Evolutionary conservation across 495 filamentous ascomycete genomes (phyloP).

Genomic region (Thozetella sp.): DNA sequence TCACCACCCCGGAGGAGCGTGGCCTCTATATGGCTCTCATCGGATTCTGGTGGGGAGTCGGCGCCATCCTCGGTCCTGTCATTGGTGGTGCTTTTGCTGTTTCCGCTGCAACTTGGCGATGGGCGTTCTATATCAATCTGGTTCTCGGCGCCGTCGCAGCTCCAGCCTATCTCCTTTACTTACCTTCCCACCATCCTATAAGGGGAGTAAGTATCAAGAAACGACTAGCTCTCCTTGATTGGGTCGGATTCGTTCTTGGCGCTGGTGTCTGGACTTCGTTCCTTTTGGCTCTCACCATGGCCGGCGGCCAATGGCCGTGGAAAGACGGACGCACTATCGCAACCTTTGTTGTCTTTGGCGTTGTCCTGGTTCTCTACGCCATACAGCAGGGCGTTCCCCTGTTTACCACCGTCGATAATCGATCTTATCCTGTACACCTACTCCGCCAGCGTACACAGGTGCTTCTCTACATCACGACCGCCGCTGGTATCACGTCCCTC

Average conservation of each 20-base stretch:
- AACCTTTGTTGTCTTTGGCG: conserved; percentile 49
- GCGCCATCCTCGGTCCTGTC: conserved; percentile 55
- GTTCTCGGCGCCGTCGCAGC: conserved; percentile 50
- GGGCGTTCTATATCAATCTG: conserved; percentile 72
- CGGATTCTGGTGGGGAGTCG: conserved; percentile 47
- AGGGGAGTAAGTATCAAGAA: conserved; percentile 29
- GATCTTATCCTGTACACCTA: conserved; percentile 58
- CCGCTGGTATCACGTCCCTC: conserved; percentile 28
- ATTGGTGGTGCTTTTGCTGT: conserved; percentile 61
- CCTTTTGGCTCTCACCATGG: conserved; percentile 57
- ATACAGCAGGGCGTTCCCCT: conserved; percentile 54
- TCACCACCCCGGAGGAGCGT: conserved; percentile 42
- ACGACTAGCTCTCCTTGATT: conserved; percentile 43
- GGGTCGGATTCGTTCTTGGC: conserved; percentile 43
- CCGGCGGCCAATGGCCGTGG: conserved; percentile 57
- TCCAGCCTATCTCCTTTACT: conserved; percentile 57
- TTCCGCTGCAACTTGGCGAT: conserved; percentile 35
- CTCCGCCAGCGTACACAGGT: conserved; percentile 40
- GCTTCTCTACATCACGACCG: conserved; percentile 41
- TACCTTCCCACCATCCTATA: conserved; percentile 51
- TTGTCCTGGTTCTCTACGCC: conserved; percentile 48
- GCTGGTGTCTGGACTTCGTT: conserved; percentile 39
- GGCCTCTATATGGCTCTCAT: conserved; percentile 43
- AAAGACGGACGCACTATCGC: conserved; percentile 51
- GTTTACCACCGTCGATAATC: conserved; percentile 43